Conservation (phyloP, 2,329 filamentous ascomycete species). For the Neofusicoccum kwambonambiense region DNA sequence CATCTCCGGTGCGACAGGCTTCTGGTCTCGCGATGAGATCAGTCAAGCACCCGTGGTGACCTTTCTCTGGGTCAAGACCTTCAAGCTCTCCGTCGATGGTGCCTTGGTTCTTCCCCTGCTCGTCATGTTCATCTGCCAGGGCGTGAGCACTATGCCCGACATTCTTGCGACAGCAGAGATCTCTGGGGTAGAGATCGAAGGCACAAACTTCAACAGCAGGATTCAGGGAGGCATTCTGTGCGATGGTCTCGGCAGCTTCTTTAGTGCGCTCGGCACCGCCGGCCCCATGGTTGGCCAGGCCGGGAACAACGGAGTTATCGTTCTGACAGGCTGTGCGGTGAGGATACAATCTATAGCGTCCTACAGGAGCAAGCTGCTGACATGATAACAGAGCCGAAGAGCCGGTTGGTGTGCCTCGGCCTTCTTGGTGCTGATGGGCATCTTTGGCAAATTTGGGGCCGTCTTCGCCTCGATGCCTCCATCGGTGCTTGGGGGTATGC, state of each 20-base stretch:
- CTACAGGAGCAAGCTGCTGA: not conserved
- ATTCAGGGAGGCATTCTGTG: constrained; percentile 31
- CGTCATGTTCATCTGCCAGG: constrained; percentile 33
- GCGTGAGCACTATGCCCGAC: constrained; percentile 38
- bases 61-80: constrained; percentile 30
- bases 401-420: constrained; percentile 31
- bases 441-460: constrained; percentile 31
- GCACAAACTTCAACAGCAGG: constrained; percentile 28
- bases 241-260: constrained; percentile 29
- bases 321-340: constrained; percentile 29
- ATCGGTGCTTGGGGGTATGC: constrained; percentile 49
- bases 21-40: constrained; percentile 27
- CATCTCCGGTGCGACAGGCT: constrained; percentile 29
- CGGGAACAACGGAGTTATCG: constrained; percentile 32
- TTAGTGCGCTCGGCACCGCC: constrained; percentile 28
- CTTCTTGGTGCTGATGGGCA: constrained; percentile 30
- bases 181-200: constrained; percentile 29
- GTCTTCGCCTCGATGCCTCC: constrained; percentile 32
- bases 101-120: constrained; percentile 28
- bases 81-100: constrained; percentile 31
- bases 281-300: constrained; percentile 31
- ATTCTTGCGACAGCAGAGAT: constrained; percentile 31
- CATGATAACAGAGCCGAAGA: constrained; percentile 19
- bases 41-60: constrained; percentile 25
- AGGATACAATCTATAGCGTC: not conserved